Percentiles rank a stretch among this genome's conserved stretches.
Evolutionary conservation across 2,329 filamentous ascomycete genomes (phyloP).

Genomic region (Penicillium sp.): DNA sequence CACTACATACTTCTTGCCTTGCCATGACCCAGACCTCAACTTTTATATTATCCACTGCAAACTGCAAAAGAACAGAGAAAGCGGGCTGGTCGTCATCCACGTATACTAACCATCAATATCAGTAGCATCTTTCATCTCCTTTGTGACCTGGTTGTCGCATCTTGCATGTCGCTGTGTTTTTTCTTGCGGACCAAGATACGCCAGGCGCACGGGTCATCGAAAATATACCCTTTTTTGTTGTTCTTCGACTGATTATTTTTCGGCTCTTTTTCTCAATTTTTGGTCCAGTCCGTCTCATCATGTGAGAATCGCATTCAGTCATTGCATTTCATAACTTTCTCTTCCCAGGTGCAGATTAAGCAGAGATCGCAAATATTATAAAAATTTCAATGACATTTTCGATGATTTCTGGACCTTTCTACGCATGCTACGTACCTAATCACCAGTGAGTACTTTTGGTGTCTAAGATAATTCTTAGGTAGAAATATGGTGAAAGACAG

Average conservation of each 20-base stretch:
- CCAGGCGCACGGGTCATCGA: conserved; percentile 6
- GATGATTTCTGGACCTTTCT: background rate
- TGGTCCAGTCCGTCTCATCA: background rate
- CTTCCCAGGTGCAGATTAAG: too few relatives aligned
- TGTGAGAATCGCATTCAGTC: background rate
- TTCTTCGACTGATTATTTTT: background rate
- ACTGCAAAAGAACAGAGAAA: background rate
- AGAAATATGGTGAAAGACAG: background rate
- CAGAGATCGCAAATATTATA: background rate
- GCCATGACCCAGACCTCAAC: background rate
- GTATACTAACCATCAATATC: conserved; percentile 8
- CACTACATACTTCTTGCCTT: background rate
- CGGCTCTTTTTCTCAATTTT: background rate
- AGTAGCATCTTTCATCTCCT: background rate
- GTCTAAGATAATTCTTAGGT: too few relatives aligned
- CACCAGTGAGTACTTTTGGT: too few relatives aligned
- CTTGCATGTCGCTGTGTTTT: background rate
- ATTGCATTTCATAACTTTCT: background rate
- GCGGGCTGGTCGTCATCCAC: conserved; percentile 5
- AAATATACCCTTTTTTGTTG: conserved; percentile 8
- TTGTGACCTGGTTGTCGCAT: background rate
- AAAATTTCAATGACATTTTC: background rate
- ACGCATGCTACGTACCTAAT: too few relatives aligned
- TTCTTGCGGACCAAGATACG: background rate
- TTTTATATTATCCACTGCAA: background rate